Evolutionary conservation across 352 stramenopile genomes (phyloP).

Genomic region (Phytophthora europaea): DNA sequence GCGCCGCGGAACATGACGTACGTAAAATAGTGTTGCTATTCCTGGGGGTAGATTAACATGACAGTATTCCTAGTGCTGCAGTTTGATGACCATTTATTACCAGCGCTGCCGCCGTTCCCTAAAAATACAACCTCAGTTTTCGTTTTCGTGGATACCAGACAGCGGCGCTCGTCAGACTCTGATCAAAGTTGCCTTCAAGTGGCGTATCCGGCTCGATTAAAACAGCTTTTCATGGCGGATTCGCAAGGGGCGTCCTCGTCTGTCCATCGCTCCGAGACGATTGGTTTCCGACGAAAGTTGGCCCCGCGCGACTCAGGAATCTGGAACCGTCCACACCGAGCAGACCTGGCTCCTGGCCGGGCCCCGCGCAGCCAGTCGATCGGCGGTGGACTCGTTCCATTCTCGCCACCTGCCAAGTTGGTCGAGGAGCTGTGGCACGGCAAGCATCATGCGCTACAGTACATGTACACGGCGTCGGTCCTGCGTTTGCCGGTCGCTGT

Average conservation of each 20-base stretch:
- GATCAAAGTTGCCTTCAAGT: slow-evolving; percentile 4
- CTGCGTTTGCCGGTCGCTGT: slow-evolving; percentile 8
- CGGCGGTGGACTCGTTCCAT: slow-evolving; percentile 1
- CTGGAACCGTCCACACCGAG: background rate
- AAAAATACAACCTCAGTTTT: background rate
- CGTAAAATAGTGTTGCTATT: too few relatives aligned
- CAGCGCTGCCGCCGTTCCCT: background rate
- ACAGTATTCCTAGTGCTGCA: too few relatives aligned
- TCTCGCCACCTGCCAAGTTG: background rate
- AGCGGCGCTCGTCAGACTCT: slow-evolving; percentile 4
- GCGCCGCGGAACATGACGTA: too few relatives aligned
- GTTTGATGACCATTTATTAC: background rate
- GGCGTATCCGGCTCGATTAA: slow-evolving; percentile 29
- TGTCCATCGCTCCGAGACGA: slow-evolving; percentile 28
- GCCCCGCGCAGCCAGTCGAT: slow-evolving; percentile 13
- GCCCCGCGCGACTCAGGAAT: slow-evolving; percentile 17
- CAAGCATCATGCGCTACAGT: background rate
- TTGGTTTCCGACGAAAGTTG: slow-evolving; percentile 23
- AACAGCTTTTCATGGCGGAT: slow-evolving; percentile 6
- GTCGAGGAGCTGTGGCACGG: background rate
- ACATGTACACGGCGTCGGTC: background rate
- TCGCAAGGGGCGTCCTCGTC: slow-evolving; percentile 32
- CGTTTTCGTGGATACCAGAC: background rate
- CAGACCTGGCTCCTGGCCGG: background rate
- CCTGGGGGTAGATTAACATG: too few relatives aligned